phyloP scores from a whole-genome alignment of 2,329 filamentous ascomycete species.

The Cladophialophora bantiana region DNA sequence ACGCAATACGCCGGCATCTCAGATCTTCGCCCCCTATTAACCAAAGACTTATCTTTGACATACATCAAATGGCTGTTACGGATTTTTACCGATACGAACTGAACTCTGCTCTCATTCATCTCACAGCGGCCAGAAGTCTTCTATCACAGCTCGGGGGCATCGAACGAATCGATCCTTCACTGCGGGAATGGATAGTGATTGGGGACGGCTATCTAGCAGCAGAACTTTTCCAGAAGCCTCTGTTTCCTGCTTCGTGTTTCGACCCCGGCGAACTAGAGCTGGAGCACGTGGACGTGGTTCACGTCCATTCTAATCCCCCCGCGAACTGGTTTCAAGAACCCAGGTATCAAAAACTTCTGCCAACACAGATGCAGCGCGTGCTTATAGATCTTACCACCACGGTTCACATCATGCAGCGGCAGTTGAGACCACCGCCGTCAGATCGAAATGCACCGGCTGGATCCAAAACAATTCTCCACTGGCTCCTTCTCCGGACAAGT shows the following conservation, averaged over 20 bases:
- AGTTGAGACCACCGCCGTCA: not conserved
- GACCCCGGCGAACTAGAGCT: conserved; percentile 1
- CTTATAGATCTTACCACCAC: not conserved
- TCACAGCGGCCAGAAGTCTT: conserved; percentile 6
- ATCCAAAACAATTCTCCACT: conserved; percentile 13
- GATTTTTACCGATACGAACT: conserved; percentile 22
- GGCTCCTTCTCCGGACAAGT: conserved; percentile 17
- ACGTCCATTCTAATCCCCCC: not conserved
- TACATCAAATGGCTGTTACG: conserved; percentile 17
- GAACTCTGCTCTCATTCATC: conserved; percentile 11
- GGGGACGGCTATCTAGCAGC: conserved; percentile 14
- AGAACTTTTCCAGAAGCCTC: conserved; percentile 13
- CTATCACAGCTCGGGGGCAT: conserved; percentile 10
- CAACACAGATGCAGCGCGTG: conserved; percentile 1
- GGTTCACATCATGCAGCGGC: not conserved
- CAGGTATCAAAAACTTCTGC: not conserved
- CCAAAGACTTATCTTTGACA: conserved; percentile 20
- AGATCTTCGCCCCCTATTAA: conserved; percentile 4
- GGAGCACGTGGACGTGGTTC: not conserved
- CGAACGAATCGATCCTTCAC: conserved; percentile 12
- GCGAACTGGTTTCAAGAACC: not conserved
- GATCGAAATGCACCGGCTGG: not conserved
- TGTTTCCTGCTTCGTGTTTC: conserved; percentile 17
- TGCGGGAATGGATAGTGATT: conserved; percentile 20
- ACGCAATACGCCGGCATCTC: conserved; percentile 6